Base-by-base conservation (phyloP, 2,329 filamentous ascomycete genomes). In the Fusarium tjaetaba region DNA sequence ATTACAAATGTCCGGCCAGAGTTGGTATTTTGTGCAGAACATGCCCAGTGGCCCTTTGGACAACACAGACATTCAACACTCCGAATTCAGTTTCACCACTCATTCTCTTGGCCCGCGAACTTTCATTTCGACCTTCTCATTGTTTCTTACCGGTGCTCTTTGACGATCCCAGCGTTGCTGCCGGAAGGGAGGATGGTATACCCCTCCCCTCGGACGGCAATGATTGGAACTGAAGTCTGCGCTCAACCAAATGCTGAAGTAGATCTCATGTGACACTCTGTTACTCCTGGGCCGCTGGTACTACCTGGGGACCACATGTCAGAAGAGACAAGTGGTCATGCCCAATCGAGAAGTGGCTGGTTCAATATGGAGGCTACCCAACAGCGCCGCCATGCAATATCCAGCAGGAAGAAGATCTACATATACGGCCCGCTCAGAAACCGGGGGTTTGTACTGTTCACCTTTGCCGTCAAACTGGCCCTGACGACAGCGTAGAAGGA, bases 351-450 rank as follows among this genome's bases (percentile, higher is more conserved):
- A 42, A n/a, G 9, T 14, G 41, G 13, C 5, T 11, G 14, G 9
- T 24, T 24, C 41, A 24, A n/a, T 16, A 16, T n/a, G 14, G 14
- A 42, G 41, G 41, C 41, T 11, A n/a, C 14, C 9, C 14, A 42
- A 10, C 14, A n/a, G 41, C 22, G 22, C 22, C 13, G 5, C 2
- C 22, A 8, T 5, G 18, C 22, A n/a, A 42, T n/a, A 10, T n/a
- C 14, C 22, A 6, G 22, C 20, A 43, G 4, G 13, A 42, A 42
- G 13, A 11, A 0, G 5, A 14, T 16, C 22, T 42, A 42, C 9
- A 1, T 24, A 7, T n/a, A 5, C 5, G 15, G n/a, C 5, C n/a
- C n/a, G 22, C 14, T n/a, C 3, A 42, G n/a, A 5, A 7, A 42
- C 41, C 9, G 15, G n/a, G 41, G 41, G n/a, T 11, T 2, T 42